Percentiles rank a stretch among this genome's conserved stretches.
Conservation (phyloP, 768 basidiomycete species). For the Pleurotus sapidus region DNA sequence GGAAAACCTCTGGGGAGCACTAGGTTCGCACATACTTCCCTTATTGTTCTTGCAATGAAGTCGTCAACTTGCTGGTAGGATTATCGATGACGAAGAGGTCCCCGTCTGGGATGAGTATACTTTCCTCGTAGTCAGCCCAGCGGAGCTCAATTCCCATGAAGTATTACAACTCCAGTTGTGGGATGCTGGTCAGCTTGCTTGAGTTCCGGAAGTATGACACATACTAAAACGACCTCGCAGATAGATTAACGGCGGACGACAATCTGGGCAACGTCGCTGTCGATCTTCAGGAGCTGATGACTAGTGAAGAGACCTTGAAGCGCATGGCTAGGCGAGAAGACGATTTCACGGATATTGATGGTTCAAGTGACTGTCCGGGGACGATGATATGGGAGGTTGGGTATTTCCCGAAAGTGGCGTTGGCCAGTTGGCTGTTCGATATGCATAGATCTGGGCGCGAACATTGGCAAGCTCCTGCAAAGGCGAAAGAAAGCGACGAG, state of each 20-base stretch:
- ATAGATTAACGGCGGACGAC: conserved; percentile 45
- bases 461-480: conserved; percentile 1
- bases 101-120: conserved; percentile 74
- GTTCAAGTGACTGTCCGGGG: conserved; percentile 26
- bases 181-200: conserved; percentile 54
- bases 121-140: conserved; percentile 55
- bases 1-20: conserved; percentile 70
- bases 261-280: conserved; percentile 47
- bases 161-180: conserved; percentile 62
- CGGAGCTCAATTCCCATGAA: conserved; percentile 69
- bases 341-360: conserved; percentile 31
- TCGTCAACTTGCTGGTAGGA: conserved; percentile 26
- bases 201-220: not conserved
- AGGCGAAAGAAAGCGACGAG: not conserved
- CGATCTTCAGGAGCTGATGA: conserved; percentile 32
- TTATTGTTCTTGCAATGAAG: not conserved
- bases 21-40: conserved; percentile 25
- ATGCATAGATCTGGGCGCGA: not conserved
- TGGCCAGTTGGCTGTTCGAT: conserved; percentile 17
- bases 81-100: conserved; percentile 58
- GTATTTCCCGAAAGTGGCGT: conserved; percentile 47
- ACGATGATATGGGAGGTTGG: conserved; percentile 46
- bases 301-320: conserved; percentile 36
- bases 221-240: conserved; percentile 15
- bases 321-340: conserved; percentile 45